Conservation (phyloP, 495 filamentous ascomycete genomes). For the Xylaria venustula region DNA sequence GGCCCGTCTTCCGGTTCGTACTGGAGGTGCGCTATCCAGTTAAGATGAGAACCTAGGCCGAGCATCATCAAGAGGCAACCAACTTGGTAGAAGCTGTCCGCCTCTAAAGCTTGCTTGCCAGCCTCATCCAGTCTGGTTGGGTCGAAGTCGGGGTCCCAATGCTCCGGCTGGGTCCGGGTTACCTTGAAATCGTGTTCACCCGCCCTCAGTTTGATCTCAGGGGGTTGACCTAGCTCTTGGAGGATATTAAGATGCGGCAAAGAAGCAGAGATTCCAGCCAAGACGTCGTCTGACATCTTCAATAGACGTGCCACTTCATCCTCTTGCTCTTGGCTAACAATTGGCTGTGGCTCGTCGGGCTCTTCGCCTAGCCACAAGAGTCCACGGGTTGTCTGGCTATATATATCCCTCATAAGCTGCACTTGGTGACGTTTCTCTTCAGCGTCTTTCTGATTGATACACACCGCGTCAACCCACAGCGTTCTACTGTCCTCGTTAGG, state of each 20-base stretch:
- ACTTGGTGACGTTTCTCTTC: constrained; percentile 16
- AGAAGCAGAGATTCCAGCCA: neutral
- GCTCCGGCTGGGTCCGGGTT: neutral
- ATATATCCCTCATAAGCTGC: constrained; percentile 16
- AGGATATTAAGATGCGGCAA: neutral
- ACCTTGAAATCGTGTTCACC: neutral
- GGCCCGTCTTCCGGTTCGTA: neutral
- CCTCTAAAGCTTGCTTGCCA: neutral
- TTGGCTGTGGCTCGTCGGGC: neutral
- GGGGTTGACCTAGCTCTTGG: neutral
- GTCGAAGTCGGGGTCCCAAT: neutral
- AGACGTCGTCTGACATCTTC: neutral
- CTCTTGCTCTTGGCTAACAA: neutral
- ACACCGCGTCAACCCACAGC: constrained; percentile 20
- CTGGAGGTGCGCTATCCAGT: neutral
- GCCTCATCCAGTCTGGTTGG: neutral
- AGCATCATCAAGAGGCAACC: neutral
- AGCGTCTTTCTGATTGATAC: constrained; percentile 16
- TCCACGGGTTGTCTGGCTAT: constrained; percentile 4
- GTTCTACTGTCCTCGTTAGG: constrained; percentile 9
- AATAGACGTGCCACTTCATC: neutral
- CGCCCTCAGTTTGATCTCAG: neutral
- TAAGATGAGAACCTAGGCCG: neutral
- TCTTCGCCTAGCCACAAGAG: constrained; percentile 16
- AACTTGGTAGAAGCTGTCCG: neutral